Evolutionary conservation across 2,329 filamentous ascomycete genomes (phyloP), one percentile per base, ranked within the genome.

Genomic region (Aulographum hederae): DNA sequence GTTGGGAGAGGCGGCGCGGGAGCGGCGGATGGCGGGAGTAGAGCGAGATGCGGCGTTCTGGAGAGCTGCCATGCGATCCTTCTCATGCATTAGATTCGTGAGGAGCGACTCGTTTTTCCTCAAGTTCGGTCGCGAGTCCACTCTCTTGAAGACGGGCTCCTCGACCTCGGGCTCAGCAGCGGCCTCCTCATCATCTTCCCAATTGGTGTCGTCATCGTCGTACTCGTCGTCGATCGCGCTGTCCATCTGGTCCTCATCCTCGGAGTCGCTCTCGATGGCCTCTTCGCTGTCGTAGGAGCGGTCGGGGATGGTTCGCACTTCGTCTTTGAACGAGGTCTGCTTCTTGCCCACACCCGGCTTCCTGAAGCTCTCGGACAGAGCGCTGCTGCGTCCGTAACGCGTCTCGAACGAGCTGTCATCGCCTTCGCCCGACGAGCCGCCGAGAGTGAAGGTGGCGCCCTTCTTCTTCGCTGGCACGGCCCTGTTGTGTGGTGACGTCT

Each of bases 71-170:
- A 74, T 68, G 31, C 78, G 75, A 51, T 80, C 76, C 40, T 71
- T 76, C 47, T 92, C 74, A 43, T 80, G 78, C 50, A 98, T 73
- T 65, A 86, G 77, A 32, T 86, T 73, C 1, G 85, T 94, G 41
- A 98, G 76, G 26, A 95, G 69, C 2, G 86, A 95, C 31, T 78
- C 76, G 30, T 80, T 73, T 2, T 86, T 92, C 2, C 78, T 76
- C 17, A 95, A 63, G 46, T 93, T 81, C 5, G 75, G 72, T 51
- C 74, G 74, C 26, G 85, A 94, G 51, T 93, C 81, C 30, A 95
- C 84, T 6, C 89, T 78, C 52, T 85, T 74, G 65, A 98, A 98
- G 44, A 82, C 67, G 46, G 71, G 74, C 37, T 89, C 78, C 38
- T 89, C 79, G 32, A 84, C 66, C 48, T 80, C 91, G 2, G 80